Conservation (phyloP, 2,329 filamentous ascomycete species). For the Talaromyces atroroseus region DNA sequence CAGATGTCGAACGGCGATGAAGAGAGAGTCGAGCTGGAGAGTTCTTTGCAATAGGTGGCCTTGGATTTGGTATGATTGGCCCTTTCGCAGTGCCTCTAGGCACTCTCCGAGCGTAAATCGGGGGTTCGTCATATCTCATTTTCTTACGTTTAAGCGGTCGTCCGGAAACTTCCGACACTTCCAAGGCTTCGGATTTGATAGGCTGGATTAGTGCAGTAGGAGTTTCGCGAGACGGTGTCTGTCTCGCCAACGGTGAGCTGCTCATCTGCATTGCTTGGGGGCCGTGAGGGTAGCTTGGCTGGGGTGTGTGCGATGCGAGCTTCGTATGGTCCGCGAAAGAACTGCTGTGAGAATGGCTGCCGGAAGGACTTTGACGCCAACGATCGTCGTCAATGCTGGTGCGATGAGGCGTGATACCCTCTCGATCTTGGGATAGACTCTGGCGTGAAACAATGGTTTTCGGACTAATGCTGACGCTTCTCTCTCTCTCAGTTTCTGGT, state of each 20-base stretch:
- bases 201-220: conserved; percentile 15
- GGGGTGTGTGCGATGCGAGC: conserved; percentile 10
- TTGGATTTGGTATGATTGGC: conserved; percentile 36
- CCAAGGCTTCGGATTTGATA: conserved; percentile 21
- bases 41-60: conserved; percentile 30
- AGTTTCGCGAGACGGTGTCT: conserved; percentile 16
- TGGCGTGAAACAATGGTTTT: conserved; percentile 52
- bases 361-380: conserved; percentile 24
- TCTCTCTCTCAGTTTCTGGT: conserved; percentile 59
- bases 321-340: conserved; percentile 11
- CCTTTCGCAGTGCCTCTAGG: conserved; percentile 37
- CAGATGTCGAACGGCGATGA: conserved; percentile 16
- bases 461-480: conserved; percentile 70
- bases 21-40: conserved; percentile 18
- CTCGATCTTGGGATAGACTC: conserved; percentile 24
- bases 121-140: conserved; percentile 48
- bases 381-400: conserved; percentile 26
- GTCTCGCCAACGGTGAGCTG: conserved; percentile 25
- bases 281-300: conserved; percentile 14
- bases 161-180: conserved; percentile 11
- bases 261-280: conserved; percentile 12
- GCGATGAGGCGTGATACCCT: conserved; percentile 17
- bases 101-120: conserved; percentile 46
- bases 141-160: conserved; percentile 44
- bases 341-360: conserved; percentile 15